Evolutionary conservation across 2,329 filamentous ascomycete species (phyloP).

Genomic region (Arthrobotrys iridis): DNA sequence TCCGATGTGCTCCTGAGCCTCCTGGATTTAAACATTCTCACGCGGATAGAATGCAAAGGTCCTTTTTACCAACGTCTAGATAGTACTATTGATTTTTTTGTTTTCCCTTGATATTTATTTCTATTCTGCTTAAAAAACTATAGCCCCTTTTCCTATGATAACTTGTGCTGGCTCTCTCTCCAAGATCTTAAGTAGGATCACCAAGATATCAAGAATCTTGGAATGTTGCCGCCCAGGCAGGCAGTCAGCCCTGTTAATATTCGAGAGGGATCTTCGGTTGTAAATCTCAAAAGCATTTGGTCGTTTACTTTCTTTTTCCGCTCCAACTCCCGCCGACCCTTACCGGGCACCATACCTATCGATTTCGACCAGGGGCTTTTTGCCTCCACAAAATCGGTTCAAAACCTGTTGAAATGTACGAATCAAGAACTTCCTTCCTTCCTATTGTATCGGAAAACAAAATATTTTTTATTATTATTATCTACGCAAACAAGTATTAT

Average conservation of each 20-base stretch:
- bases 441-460: too few species aligned
- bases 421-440: neutral
- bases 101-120: too few species aligned
- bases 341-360: conserved; percentile 8
- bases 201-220: neutral
- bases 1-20: conserved; percentile 2
- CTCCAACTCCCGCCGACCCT: neutral
- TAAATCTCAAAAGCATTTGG: conserved; percentile 14
- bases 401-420: neutral
- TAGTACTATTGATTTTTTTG: too few species aligned
- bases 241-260: neutral
- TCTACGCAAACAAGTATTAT: neutral
- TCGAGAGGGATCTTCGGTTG: conserved; percentile 17
- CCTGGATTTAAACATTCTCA: conserved; percentile 1
- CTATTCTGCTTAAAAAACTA: neutral
- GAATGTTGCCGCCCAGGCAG: neutral
- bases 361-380: neutral
- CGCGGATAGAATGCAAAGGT: too few species aligned
- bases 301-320: conserved; percentile 20
- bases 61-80: too few species aligned
- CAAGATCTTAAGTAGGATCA: neutral
- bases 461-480: neutral
- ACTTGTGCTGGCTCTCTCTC: neutral
- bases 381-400: neutral
- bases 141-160: neutral